Conservation (phyloP, 2,329 filamentous ascomycete genomes). For the Ceratocystis albifundus region DNA sequence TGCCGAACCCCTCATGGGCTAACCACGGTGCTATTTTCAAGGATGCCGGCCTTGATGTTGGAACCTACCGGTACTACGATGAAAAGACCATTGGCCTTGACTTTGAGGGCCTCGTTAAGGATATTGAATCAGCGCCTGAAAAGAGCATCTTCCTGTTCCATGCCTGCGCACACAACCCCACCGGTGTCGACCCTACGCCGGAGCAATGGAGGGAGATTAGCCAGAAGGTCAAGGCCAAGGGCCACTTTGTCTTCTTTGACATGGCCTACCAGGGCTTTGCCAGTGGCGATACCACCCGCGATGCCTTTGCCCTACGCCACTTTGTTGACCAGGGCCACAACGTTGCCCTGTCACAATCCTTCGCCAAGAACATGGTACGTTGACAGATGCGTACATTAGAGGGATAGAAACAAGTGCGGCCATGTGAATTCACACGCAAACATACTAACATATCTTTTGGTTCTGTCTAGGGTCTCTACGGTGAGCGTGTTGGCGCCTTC, state of each 20-base stretch:
- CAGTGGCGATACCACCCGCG: slow-evolving; percentile 78
- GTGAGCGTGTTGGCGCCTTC: slow-evolving; percentile 95
- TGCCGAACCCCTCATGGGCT: slow-evolving; percentile 92
- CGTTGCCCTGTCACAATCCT: slow-evolving; percentile 79
- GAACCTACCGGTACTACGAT: slow-evolving; percentile 98
- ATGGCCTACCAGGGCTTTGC: slow-evolving; percentile 99
- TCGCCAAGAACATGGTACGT: slow-evolving; percentile 96
- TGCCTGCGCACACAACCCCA: slow-evolving; percentile 96
- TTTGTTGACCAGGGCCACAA: slow-evolving; percentile 89
- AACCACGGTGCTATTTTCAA: slow-evolving; percentile 96
- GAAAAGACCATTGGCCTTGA: slow-evolving; percentile 96
- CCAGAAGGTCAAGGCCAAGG: slow-evolving; percentile 69
- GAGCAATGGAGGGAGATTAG: slow-evolving; percentile 92
- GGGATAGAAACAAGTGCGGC: background rate
- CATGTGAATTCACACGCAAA: background rate
- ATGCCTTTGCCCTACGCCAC: slow-evolving; percentile 86
- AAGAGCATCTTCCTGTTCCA: slow-evolving; percentile 88
- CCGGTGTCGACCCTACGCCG: slow-evolving; percentile 82
- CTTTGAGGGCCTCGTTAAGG: slow-evolving; percentile 83
- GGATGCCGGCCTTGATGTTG: slow-evolving; percentile 79
- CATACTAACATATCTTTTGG: background rate
- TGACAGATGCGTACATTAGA: background rate
- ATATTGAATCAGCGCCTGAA: slow-evolving; percentile 79
- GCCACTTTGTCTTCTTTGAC: slow-evolving; percentile 94
- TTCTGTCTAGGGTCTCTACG: slow-evolving; percentile 70